These are phyloP conservation scores for Pinus taeda DNA, from an alignment of 75 land plant genomes.

Conservation along the genomic window DNA sequence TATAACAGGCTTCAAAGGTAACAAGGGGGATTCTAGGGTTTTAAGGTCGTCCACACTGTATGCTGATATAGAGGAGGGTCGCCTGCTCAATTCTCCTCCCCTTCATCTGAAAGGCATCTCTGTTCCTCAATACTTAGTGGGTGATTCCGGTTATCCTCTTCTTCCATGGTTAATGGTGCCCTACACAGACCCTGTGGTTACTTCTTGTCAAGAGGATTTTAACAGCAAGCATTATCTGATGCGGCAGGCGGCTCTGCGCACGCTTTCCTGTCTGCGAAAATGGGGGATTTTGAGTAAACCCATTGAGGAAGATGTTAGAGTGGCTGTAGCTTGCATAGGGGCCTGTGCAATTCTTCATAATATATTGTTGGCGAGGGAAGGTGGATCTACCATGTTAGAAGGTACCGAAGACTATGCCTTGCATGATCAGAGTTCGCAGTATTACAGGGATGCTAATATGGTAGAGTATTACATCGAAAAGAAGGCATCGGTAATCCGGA, in stretches of 20 bases:
- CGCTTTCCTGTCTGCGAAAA: slow-evolving; percentile 45
- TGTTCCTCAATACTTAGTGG: slow-evolving; percentile 51
- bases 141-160: slow-evolving; percentile 39
- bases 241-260: slow-evolving; percentile 16
- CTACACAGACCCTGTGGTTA: slow-evolving; percentile 15
- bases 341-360: slow-evolving; percentile 79
- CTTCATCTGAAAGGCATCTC: slow-evolving; percentile 16
- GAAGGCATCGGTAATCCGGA: slow-evolving; percentile 22
- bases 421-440: slow-evolving; percentile 20
- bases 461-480: slow-evolving; percentile 15
- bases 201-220: slow-evolving; percentile 46
- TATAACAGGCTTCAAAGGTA: slow-evolving; percentile 49
- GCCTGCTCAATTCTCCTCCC: slow-evolving; percentile 21
- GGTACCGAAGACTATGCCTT: slow-evolving; percentile 11
- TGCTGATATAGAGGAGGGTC: slow-evolving; percentile 33
- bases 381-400: slow-evolving; percentile 31
- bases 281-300: slow-evolving; percentile 62
- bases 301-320: slow-evolving; percentile 41
- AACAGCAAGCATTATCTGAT: slow-evolving; percentile 28
- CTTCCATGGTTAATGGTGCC: slow-evolving; percentile 76
- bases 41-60: slow-evolving; percentile 47
- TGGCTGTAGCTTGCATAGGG: slow-evolving; percentile 55
- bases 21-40: slow-evolving; percentile 31
- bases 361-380: slow-evolving; percentile 51
- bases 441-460: slow-evolving; percentile 11